Evolutionary conservation across 208 protist genomes (phyloP).

Genomic region (Trichomonas vaginalis): DNA sequence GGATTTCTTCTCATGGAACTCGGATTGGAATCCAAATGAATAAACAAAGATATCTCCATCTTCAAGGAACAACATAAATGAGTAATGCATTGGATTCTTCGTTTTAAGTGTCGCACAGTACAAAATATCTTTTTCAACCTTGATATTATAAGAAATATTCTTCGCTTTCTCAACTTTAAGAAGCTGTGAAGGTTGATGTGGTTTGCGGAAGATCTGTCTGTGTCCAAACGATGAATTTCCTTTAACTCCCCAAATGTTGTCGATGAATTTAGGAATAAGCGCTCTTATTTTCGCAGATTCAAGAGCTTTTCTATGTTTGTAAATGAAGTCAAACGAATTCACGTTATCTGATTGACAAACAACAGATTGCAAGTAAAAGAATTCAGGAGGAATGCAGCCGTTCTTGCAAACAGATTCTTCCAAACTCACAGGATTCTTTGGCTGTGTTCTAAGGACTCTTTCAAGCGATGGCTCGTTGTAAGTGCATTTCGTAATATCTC

Average conservation of each 20-base stretch:
- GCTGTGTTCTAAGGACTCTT: neutral
- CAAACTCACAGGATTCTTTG: neutral
- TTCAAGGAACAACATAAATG: neutral
- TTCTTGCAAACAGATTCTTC: neutral
- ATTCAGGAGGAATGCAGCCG: neutral
- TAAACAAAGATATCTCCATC: neutral
- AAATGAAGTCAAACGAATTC: neutral
- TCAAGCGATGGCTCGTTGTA: neutral
- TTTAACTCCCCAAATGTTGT: neutral
- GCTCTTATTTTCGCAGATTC: neutral
- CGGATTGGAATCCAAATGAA: neutral
- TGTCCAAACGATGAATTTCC: neutral
- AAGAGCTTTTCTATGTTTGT: neutral
- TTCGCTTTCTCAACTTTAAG: neutral
- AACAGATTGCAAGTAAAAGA: neutral
- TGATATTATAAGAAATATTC: neutral
- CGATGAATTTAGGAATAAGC: neutral
- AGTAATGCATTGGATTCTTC: neutral
- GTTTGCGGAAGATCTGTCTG: neutral
- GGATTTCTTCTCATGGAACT: neutral
- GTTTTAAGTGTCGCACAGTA: neutral
- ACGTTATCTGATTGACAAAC: neutral
- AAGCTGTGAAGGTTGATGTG: neutral
- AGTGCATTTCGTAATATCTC: neutral
- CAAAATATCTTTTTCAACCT: neutral